Percentiles rank a stretch among this genome's conserved stretches.
phyloP scores from a whole-genome alignment of 1,139 yeast species.

The Zhuliangozyma blackwelliae region DNA sequence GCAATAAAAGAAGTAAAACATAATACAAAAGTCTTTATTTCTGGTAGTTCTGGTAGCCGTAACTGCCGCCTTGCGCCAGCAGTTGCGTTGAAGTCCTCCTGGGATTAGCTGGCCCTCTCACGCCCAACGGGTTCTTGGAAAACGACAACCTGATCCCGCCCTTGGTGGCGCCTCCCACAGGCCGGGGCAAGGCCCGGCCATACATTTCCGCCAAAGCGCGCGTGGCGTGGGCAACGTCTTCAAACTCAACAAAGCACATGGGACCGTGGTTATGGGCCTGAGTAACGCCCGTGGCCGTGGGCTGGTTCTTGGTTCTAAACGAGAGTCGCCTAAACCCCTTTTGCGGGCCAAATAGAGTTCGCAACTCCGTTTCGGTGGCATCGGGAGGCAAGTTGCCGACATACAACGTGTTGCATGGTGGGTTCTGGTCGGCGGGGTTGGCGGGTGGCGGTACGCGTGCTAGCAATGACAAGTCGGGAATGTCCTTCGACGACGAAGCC shows the following conservation, averaged over 20 bases:
- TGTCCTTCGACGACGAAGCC: slow-evolving; percentile 26
- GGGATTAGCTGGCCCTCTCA: slow-evolving; percentile 64
- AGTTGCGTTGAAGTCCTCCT: slow-evolving; percentile 40
- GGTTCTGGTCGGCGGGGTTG: slow-evolving; percentile 98
- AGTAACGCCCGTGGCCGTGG: slow-evolving; percentile 19
- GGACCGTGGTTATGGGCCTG: slow-evolving; percentile 80
- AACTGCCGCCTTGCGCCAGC: slow-evolving; percentile 24
- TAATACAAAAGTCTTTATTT: slow-evolving; percentile 12
- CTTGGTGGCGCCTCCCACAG: slow-evolving; percentile 62
- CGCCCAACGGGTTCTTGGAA: slow-evolving; percentile 95
- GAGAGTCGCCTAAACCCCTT: slow-evolving; percentile 90
- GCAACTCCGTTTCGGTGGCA: slow-evolving; percentile 89
- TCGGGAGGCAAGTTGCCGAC: slow-evolving; percentile 98
- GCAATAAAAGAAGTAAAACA: not conserved
- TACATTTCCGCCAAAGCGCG: slow-evolving; percentile 89
- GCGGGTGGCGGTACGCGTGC: slow-evolving; percentile 94
- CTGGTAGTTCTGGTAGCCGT: slow-evolving; percentile 35
- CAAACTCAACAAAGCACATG: slow-evolving; percentile 98
- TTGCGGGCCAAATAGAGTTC: slow-evolving; percentile 82
- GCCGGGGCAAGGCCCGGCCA: slow-evolving; percentile 76
- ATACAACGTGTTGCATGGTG: slow-evolving; percentile 94
- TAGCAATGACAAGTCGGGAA: slow-evolving; percentile 69
- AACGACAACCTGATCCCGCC: slow-evolving; percentile 94
- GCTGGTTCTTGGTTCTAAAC: slow-evolving; percentile 68
- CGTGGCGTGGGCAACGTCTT: slow-evolving; percentile 91